Conservation (phyloP, 257 asterid species). For the Salvia hispanica region DNA sequence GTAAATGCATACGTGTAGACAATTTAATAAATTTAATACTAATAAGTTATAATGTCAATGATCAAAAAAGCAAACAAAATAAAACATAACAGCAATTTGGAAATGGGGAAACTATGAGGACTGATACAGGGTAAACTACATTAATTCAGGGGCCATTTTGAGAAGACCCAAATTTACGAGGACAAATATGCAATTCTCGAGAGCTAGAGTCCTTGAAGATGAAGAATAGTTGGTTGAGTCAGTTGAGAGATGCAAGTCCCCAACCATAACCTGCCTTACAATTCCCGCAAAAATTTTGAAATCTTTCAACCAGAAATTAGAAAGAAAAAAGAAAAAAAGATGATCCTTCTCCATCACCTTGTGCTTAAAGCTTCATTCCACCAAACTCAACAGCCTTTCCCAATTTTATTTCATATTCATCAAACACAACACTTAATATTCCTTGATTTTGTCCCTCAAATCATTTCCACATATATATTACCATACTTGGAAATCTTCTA, state of each 20-base stretch:
- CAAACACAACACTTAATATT: neutral
- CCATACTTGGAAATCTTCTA: slow-evolving; percentile 20
- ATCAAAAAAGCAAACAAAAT: no score
- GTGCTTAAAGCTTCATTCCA: slow-evolving; percentile 34
- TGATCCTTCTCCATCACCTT: slow-evolving; percentile 57
- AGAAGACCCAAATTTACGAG: neutral
- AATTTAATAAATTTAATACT: neutral
- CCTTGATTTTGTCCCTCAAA: neutral
- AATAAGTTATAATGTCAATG: no score
- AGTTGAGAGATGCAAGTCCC: slow-evolving; percentile 57
- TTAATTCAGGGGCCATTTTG: neutral
- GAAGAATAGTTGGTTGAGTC: slow-evolving; percentile 20
- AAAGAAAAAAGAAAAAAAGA: slow-evolving; percentile 33
- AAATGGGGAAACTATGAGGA: no score
- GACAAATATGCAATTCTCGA: neutral
- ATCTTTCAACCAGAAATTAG: slow-evolving; percentile 30
- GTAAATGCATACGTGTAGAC: neutral
- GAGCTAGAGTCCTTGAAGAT: slow-evolving; percentile 18
- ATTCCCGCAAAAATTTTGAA: slow-evolving; percentile 64
- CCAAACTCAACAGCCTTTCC: slow-evolving; percentile 47
- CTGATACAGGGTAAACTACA: neutral
- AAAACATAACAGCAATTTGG: no score
- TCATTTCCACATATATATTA: slow-evolving; percentile 25
- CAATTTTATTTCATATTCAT: slow-evolving; percentile 28
- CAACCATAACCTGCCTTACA: slow-evolving; percentile 77